These are phyloP conservation scores for Powellomyces hirtus DNA, from an alignment of 192 early-diverging fungal genomes.

Conservation along the genomic window DNA sequence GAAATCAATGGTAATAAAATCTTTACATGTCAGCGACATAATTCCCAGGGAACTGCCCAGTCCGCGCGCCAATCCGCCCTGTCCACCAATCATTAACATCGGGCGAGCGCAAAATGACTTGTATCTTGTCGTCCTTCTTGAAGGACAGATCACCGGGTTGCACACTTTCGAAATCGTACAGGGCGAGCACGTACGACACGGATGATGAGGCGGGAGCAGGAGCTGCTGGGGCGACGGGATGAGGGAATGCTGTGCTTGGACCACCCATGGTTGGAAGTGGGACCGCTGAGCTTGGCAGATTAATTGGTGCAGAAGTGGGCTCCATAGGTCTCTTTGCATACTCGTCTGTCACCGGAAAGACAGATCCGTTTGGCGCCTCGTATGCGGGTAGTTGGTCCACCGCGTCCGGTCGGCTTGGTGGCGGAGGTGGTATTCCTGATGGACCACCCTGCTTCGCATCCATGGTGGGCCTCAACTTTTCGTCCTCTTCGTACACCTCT, in stretches of 20 bases:
- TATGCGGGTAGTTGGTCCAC: neutral
- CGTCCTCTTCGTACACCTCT: neutral
- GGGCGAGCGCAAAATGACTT: conserved; percentile 67
- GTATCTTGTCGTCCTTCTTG: conserved; percentile 82
- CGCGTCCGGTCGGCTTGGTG: neutral
- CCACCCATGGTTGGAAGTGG: neutral
- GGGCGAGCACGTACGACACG: conserved; percentile 57
- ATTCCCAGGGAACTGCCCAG: conserved; percentile 74
- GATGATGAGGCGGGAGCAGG: neutral
- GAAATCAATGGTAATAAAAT: too few species aligned
- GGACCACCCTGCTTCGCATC: too few species aligned
- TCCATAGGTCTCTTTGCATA: too few species aligned
- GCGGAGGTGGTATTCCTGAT: neutral
- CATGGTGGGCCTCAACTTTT: too few species aligned
- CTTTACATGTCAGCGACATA: too few species aligned
- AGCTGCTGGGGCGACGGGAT: too few species aligned
- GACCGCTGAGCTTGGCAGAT: neutral
- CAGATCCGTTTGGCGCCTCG: too few species aligned
- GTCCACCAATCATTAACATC: conserved; percentile 79
- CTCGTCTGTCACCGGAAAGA: too few species aligned
- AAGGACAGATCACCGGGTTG: conserved; percentile 81
- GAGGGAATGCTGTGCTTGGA: neutral
- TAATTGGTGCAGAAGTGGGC: neutral
- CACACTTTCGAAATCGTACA: conserved; percentile 83
- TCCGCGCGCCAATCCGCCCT: conserved; percentile 53